These are phyloP conservation scores for Leccinum aurantiacum DNA, from an alignment of 768 basidiomycete genomes.

Conservation along the genomic window DNA sequence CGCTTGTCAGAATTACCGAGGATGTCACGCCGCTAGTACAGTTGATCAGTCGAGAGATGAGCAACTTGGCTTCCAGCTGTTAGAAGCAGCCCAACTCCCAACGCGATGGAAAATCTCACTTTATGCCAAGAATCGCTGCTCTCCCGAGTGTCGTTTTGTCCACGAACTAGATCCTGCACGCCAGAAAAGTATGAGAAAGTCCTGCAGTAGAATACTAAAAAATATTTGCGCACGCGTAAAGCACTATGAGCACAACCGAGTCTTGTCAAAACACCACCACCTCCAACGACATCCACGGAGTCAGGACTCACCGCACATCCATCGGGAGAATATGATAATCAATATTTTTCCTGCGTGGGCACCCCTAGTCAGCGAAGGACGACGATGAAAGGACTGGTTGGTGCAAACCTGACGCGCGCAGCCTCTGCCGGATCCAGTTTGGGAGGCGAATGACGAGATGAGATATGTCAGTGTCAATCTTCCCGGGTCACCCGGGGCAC, in stretches of 20 bases:
- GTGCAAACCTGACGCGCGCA: conserved; percentile 46
- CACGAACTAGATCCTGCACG: conserved; percentile 40
- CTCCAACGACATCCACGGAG: neutral
- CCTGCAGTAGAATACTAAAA: neutral
- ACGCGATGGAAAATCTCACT: conserved; percentile 36
- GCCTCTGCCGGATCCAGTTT: conserved; percentile 52
- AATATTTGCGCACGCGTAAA: conserved; percentile 46
- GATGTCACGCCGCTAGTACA: neutral
- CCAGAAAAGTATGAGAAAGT: neutral
- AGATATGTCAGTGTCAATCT: neutral
- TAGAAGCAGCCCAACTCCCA: neutral
- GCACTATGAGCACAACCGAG: conserved; percentile 33
- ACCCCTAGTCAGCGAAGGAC: neutral
- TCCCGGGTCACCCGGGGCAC: neutral
- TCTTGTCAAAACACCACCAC: neutral
- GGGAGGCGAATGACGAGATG: neutral
- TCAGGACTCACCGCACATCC: conserved; percentile 60
- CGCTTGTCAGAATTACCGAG: neutral
- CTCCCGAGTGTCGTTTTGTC: conserved; percentile 72
- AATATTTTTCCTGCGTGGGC: conserved; percentile 44
- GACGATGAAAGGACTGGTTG: neutral
- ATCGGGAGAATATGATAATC: conserved; percentile 66
- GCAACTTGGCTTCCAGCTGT: conserved; percentile 47
- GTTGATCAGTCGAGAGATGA: conserved; percentile 59
- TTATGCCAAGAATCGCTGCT: conserved; percentile 68